Evolutionary conservation across 805 yeast species (phyloP).

Genomic region (Schwanniomyces pseudopolymorphus): DNA sequence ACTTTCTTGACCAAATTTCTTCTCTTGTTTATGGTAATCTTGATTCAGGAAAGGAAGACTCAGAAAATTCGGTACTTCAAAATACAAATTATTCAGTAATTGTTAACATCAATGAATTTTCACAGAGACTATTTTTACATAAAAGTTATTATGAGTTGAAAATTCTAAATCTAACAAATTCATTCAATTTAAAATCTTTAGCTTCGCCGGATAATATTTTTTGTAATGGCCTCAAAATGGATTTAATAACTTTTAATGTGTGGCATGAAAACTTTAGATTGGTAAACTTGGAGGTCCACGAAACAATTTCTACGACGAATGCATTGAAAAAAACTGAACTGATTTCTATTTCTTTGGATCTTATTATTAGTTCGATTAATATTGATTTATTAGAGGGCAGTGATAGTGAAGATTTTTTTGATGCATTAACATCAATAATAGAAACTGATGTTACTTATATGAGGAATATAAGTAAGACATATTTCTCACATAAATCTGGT

Average conservation of each 20-base stretch:
- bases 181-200: background rate
- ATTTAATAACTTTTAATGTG: background rate
- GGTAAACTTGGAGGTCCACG: background rate
- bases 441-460: conserved; percentile 14
- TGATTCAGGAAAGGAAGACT: background rate
- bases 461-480: background rate
- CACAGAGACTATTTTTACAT: background rate
- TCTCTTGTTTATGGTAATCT: background rate
- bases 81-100: background rate
- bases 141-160: background rate
- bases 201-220: background rate
- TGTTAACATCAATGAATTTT: background rate
- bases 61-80: background rate
- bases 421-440: conserved; percentile 8
- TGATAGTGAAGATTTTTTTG: conserved; percentile 8
- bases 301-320: background rate
- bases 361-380: background rate
- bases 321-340: background rate
- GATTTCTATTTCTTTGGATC: background rate
- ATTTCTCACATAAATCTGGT: background rate
- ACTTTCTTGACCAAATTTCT: conserved; percentile 7
- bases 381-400: conserved; percentile 1
- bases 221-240: background rate
- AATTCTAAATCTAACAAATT: background rate
- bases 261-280: background rate